These are phyloP conservation scores for Leucocoprinus sp. DNA, from an alignment of 768 basidiomycete species.

Conservation along the genomic window DNA sequence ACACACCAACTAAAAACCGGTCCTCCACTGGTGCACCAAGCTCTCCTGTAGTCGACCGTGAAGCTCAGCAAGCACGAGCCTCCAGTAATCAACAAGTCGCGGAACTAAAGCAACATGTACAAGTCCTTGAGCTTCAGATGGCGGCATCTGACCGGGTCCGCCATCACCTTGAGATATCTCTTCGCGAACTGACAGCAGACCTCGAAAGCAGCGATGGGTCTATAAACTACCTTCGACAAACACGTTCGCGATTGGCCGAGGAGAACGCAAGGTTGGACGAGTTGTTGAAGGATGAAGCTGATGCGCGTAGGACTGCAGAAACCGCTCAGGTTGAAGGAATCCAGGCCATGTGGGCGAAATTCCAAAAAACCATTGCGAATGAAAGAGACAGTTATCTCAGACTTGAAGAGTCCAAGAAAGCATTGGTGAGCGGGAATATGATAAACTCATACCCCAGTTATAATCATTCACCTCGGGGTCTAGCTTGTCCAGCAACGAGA, in stretches of 20 bases:
- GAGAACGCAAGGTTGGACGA: slow-evolving; percentile 50
- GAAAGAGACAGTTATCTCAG: slow-evolving; percentile 57
- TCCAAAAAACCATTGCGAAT: slow-evolving; percentile 47
- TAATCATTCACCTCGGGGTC: neutral
- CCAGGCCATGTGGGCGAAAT: slow-evolving; percentile 59
- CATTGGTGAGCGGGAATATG: slow-evolving; percentile 38
- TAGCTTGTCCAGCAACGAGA: slow-evolving; percentile 63
- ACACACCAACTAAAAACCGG: slow-evolving; percentile 40
- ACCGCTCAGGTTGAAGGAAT: slow-evolving; percentile 57
- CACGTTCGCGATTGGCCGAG: slow-evolving; percentile 44
- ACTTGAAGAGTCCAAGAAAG: slow-evolving; percentile 63
- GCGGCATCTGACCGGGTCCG: slow-evolving; percentile 59
- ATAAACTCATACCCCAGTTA: too few relatives aligned
- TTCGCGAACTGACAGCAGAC: slow-evolving; percentile 52
- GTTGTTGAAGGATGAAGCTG: slow-evolving; percentile 53
- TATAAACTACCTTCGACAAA: slow-evolving; percentile 51
- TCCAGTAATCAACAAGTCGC: slow-evolving; percentile 41
- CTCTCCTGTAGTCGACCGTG: slow-evolving; percentile 10
- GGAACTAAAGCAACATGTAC: slow-evolving; percentile 54
- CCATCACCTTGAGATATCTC: slow-evolving; percentile 51
- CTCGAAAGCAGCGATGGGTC: slow-evolving; percentile 60
- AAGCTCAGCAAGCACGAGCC: slow-evolving; percentile 21
- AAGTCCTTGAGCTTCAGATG: slow-evolving; percentile 61
- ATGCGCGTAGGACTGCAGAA: slow-evolving; percentile 53
- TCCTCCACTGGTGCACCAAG: slow-evolving; percentile 12